A percentile compares a stretch with the other conserved stretches of the same genome.
Conservation (phyloP, 2,329 filamentous ascomycete species). For the Penicillium paneum region DNA sequence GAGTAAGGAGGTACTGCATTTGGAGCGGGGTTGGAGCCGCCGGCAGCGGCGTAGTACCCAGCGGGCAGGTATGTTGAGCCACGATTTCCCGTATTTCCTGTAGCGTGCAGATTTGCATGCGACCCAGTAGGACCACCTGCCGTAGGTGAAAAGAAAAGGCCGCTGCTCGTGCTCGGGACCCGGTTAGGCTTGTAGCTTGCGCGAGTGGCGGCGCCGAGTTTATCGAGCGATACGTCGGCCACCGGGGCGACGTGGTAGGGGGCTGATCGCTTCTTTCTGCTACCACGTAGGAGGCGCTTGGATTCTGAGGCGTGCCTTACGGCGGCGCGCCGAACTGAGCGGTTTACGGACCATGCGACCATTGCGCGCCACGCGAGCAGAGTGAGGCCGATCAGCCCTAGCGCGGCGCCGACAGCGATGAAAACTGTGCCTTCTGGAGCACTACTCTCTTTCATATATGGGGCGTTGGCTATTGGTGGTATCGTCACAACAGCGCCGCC, state of each 20-base stretch:
- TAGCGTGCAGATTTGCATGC: conserved; percentile 43
- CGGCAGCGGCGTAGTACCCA: conserved; percentile 81
- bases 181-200: conserved; percentile 38
- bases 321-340: conserved; percentile 84
- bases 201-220: conserved; percentile 39
- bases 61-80: conserved; percentile 79
- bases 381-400: conserved; percentile 77
- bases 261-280: conserved; percentile 38
- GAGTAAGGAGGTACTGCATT: conserved; percentile 38
- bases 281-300: conserved; percentile 61
- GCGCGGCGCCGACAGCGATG: conserved; percentile 84
- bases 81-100: conserved; percentile 49
- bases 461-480: conserved; percentile 77
- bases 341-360: conserved; percentile 86
- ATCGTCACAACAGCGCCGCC: conserved; percentile 68
- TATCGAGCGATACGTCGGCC: conserved; percentile 55
- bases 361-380: conserved; percentile 84
- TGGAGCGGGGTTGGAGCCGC: conserved; percentile 52
- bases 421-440: conserved; percentile 93
- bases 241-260: conserved; percentile 18
- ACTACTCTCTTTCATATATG: conserved; percentile 84
- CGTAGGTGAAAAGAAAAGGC: conserved; percentile 93
- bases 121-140: conserved; percentile 56
- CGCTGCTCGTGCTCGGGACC: conserved; percentile 58
- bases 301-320: conserved; percentile 68